These are phyloP conservation scores for Phytopythium helicoides DNA, from an alignment of 352 stramenopile genomes.

Conservation along the genomic window DNA sequence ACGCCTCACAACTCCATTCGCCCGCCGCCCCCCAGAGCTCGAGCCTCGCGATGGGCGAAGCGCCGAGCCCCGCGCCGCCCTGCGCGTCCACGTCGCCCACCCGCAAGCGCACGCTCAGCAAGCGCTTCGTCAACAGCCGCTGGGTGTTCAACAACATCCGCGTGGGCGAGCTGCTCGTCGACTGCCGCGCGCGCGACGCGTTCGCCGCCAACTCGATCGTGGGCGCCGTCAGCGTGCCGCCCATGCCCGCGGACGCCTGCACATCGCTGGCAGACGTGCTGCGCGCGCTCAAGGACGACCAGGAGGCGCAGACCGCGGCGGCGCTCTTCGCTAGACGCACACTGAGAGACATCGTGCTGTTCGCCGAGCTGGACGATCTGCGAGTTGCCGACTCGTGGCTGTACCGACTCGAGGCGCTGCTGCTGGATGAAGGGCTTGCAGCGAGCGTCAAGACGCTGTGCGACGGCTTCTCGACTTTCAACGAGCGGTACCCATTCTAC, in stretches of 20 bases:
- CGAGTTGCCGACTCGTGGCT: slow-evolving; percentile 32
- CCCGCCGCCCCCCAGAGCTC: neutral
- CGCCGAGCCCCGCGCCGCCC: neutral
- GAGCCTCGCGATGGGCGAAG: slow-evolving; percentile 5
- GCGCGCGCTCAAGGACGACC: slow-evolving; percentile 12
- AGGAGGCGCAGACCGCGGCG: slow-evolving; percentile 12
- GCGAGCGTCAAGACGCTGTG: slow-evolving; percentile 40
- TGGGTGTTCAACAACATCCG: slow-evolving; percentile 82
- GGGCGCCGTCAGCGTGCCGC: slow-evolving; percentile 44
- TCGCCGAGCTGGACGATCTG: slow-evolving; percentile 32
- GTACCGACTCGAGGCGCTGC: slow-evolving; percentile 30
- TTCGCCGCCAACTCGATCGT: slow-evolving; percentile 43
- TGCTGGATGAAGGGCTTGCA: slow-evolving; percentile 44
- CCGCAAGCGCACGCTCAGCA: slow-evolving; percentile 16
- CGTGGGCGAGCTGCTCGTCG: slow-evolving; percentile 58
- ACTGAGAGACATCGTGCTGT: slow-evolving; percentile 53
- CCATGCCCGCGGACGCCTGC: slow-evolving; percentile 10
- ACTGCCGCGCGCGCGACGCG: slow-evolving; percentile 31
- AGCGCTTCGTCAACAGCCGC: slow-evolving; percentile 37
- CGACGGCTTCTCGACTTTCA: slow-evolving; percentile 41
- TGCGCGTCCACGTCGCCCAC: neutral
- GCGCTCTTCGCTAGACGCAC: slow-evolving; percentile 31
- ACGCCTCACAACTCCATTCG: neutral
- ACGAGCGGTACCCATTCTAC: slow-evolving; percentile 65
- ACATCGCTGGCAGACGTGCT: slow-evolving; percentile 19